These are phyloP conservation scores for Arthrinium phaeospermum DNA, from an alignment of 2,329 filamentous ascomycete species.

Conservation along the genomic window DNA sequence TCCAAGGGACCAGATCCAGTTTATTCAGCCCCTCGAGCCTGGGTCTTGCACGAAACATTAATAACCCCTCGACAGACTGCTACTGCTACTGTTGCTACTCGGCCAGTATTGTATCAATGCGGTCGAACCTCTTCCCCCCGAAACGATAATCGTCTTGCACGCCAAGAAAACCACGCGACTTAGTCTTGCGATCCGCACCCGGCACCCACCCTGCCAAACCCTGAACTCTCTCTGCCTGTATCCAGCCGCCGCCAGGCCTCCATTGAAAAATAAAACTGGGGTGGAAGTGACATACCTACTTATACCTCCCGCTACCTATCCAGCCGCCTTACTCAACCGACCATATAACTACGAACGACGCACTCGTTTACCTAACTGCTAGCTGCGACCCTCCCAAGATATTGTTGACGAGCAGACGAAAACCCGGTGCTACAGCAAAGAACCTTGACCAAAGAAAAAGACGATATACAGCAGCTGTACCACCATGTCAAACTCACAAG, in stretches of 20 bases:
- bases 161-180: constrained; percentile 11
- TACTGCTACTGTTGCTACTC: background rate
- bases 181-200: background rate
- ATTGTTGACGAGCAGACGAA: background rate
- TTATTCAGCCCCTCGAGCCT: background rate
- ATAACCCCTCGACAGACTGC: constrained; percentile 1
- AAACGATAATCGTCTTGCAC: constrained; percentile 9
- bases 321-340: background rate
- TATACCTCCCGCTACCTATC: background rate
- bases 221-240: background rate
- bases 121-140: background rate
- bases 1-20: constrained; percentile 2
- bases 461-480: background rate
- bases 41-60: constrained; percentile 4
- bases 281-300: background rate
- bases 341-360: constrained; percentile 9
- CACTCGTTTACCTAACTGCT: background rate
- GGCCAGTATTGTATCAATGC: background rate
- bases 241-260: background rate
- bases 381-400: background rate
- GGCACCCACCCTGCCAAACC: constrained; percentile 9
- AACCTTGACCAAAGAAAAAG: background rate
- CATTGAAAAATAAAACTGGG: constrained; percentile 4
- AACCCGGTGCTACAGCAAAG: background rate
- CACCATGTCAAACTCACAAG: constrained; percentile 4